Base-by-base conservation (phyloP, 2,329 filamentous ascomycete species). In the Colletotrichum orchidophilum region DNA sequence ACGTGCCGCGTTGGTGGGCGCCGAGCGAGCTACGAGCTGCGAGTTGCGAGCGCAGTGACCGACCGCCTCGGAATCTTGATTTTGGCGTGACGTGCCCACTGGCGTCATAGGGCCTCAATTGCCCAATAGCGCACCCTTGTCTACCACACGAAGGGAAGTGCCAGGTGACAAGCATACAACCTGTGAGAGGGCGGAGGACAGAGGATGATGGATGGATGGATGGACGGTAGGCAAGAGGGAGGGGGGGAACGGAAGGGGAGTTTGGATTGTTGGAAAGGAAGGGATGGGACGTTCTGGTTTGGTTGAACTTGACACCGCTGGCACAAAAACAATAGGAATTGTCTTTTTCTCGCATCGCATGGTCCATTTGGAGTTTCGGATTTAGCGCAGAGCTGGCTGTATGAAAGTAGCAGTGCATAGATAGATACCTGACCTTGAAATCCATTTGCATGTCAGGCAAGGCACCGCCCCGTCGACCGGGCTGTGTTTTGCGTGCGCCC, bases 31-130 rank as follows among this genome's bases (percentile, higher is more conserved):
- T 11, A 26, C n/a, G 33, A 60, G 7, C n/a, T 26, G 26, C 27
- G 27, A 15, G 31, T 35, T 39, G 24, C 27, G 31, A 39, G 57
- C 57, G 60, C 13, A 33, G 49, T n/a, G 27, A 58, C 8, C 33
- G 42, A 61, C 42, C 15, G 33, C 39, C 55, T 54, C 52, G 64
- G 39, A 72, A 70, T 72, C 70, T 66, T 73, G 70, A 54, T 73
- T 73, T 63, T 69, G 70, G 65, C 63, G 71, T 73, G 71, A 69
- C 71, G 69, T 73, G 71, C 70, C 42, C 53, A 42, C 60, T 72
- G 70, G 70, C 72, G 72, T 73, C 72, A 73, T 73, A 70, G 55
- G 61, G 72, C 53, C 61, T 61, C 33, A 59, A 72, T 66, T 66
- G 70, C 61, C 70, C 72, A 73, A 73, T 69, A 35, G 71, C 55